These are phyloP conservation scores for Cyathus striatus DNA, from an alignment of 768 basidiomycete species.

Conservation along the genomic window DNA sequence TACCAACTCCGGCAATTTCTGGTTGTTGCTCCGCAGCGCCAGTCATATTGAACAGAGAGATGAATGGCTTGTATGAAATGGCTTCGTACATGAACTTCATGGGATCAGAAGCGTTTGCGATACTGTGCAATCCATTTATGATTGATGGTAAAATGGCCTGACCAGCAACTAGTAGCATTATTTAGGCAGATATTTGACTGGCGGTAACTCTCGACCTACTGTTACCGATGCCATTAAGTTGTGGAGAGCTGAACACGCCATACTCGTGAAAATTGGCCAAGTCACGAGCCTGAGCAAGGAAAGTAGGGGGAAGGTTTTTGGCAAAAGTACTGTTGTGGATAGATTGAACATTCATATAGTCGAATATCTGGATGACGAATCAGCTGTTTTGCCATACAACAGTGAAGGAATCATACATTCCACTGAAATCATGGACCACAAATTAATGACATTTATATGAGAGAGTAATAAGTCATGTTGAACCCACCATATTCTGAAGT, in stretches of 20 bases:
- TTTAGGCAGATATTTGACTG: too few relatives aligned
- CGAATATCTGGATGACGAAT: slow-evolving; percentile 42
- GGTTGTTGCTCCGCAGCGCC: slow-evolving; percentile 44
- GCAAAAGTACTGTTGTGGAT: slow-evolving; percentile 62
- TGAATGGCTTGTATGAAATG: slow-evolving; percentile 73
- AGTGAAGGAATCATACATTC: slow-evolving; percentile 23
- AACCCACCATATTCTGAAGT: slow-evolving; percentile 54
- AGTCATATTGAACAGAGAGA: slow-evolving; percentile 77
- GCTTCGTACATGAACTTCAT: slow-evolving; percentile 55
- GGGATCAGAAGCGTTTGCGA: slow-evolving; percentile 44
- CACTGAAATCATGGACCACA: too few relatives aligned
- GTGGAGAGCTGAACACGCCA: slow-evolving; percentile 52
- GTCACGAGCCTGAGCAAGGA: slow-evolving; percentile 47
- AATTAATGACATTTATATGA: background rate
- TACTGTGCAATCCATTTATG: slow-evolving; percentile 43
- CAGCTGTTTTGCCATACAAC: background rate
- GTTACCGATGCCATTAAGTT: slow-evolving; percentile 59
- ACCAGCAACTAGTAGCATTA: slow-evolving; percentile 77
- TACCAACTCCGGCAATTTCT: slow-evolving; percentile 56
- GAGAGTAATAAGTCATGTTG: too few relatives aligned
- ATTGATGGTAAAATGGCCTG: slow-evolving; percentile 61
- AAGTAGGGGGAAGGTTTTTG: slow-evolving; percentile 37
- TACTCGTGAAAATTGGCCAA: slow-evolving; percentile 76
- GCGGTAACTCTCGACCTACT: slow-evolving; percentile 34
- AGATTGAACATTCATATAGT: slow-evolving; percentile 69